phyloP scores from a whole-genome alignment of 164 flowering plant genomes.

The Magnolia kwangsiensis region DNA sequence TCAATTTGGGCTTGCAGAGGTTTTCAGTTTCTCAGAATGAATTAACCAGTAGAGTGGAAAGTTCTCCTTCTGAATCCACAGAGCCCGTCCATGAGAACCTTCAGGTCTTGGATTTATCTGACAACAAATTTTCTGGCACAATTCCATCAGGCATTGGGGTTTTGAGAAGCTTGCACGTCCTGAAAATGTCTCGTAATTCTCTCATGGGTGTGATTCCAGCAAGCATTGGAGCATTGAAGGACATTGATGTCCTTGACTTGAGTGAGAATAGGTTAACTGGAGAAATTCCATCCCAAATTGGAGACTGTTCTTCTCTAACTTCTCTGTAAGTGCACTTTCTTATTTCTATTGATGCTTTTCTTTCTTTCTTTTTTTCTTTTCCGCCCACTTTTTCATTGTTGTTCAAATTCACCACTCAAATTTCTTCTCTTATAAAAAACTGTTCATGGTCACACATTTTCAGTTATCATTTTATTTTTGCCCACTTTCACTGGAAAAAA shows the following conservation, averaged over 20 bases:
- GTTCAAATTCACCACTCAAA: not conserved
- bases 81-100: constrained; percentile 25
- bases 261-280: constrained; percentile 67
- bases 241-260: constrained; percentile 54
- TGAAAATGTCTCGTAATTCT: constrained; percentile 67
- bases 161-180: constrained; percentile 46
- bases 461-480: too few relatives aligned
- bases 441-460: too few relatives aligned
- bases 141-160: constrained; percentile 45
- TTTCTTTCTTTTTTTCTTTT: not conserved
- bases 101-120: constrained; percentile 59
- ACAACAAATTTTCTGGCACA: constrained; percentile 56
- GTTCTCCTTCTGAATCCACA: constrained; percentile 15
- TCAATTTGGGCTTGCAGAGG: constrained; percentile 32
- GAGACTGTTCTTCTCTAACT: constrained; percentile 52
- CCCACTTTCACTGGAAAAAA: too few relatives aligned
- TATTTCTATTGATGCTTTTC: not conserved
- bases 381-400: not conserved
- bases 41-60: constrained; percentile 28
- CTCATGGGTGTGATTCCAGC: constrained; percentile 59
- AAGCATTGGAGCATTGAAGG: constrained; percentile 61
- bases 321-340: constrained; percentile 50
- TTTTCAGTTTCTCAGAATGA: constrained; percentile 32
- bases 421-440: not conserved
- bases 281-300: constrained; percentile 63